Percentiles rank a stretch among this genome's conserved stretches.
Conservation (phyloP, 176 grass and related monocot species). For the Oryza nivara region DNA sequence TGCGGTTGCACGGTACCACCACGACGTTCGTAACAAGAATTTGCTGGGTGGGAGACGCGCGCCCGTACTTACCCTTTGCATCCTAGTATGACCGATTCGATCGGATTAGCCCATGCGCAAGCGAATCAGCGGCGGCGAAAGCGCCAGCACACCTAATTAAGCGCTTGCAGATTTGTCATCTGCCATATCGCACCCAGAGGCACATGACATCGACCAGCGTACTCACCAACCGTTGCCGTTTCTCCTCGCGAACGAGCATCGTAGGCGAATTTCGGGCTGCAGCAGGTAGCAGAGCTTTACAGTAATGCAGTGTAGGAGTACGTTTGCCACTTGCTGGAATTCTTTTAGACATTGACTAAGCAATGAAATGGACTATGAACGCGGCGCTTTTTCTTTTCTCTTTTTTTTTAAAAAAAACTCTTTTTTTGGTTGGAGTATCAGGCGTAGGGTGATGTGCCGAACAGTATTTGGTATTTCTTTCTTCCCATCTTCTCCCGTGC, state of each 20-base stretch:
- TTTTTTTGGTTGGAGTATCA: not conserved
- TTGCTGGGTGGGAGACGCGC: not conserved
- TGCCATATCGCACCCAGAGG: not conserved
- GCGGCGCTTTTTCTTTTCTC: not conserved
- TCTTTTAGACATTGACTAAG: not conserved
- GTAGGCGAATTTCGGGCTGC: not conserved
- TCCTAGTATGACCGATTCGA: not conserved
- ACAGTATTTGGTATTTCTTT: not conserved
- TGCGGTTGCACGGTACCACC: slow-evolving; percentile 19
- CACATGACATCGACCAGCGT: slow-evolving; percentile 35
- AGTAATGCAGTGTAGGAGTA: not conserved
- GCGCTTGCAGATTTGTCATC: slow-evolving; percentile 13
- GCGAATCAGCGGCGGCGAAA: not conserved
- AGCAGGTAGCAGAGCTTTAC: not conserved
- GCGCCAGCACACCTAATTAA: slow-evolving; percentile 35
- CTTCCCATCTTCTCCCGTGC: not conserved
- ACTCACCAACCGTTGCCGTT: not conserved
- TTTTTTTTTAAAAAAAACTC: not conserved
- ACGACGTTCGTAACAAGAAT: slow-evolving; percentile 21
- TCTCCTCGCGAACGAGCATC: not conserved
- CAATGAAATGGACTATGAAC: not conserved
- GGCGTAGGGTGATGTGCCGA: not conserved
- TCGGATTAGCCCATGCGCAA: not conserved
- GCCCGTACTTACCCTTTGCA: not conserved
- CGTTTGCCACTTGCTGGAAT: not conserved